A percentile compares a stretch with the other conserved stretches of the same genome.
These are phyloP conservation scores for Helotiales sp. DNA, from an alignment of 2,329 filamentous ascomycete species.

Conservation along the genomic window DNA sequence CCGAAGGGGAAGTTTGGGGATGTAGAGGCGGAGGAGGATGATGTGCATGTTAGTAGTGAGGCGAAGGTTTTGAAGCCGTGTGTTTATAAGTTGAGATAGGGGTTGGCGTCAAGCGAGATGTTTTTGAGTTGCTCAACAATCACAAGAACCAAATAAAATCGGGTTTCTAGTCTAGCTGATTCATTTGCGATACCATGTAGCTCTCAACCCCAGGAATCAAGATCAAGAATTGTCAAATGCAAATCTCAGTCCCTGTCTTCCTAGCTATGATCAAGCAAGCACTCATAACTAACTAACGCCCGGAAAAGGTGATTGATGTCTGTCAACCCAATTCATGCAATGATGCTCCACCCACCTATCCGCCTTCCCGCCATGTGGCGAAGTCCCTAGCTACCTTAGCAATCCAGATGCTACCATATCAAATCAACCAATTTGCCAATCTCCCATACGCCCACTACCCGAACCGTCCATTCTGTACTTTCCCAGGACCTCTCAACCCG, in stretches of 20 bases:
- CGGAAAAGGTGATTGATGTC: not conserved
- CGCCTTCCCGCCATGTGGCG: not conserved
- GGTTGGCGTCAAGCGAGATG: not conserved
- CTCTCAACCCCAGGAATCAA: not conserved
- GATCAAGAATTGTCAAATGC: not conserved
- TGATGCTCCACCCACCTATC: conserved; percentile 25
- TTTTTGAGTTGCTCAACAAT: not conserved
- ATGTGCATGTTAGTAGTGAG: conserved; percentile 68
- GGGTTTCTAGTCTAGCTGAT: not conserved
- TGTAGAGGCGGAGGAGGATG: conserved; percentile 67
- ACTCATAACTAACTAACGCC: not conserved
- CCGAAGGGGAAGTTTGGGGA: conserved; percentile 79
- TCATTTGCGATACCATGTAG: conserved; percentile 1
- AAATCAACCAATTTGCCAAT: not conserved
- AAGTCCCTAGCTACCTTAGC: not conserved
- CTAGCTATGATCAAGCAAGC: not conserved
- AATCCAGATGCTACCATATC: not conserved
- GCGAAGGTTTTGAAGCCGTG: conserved; percentile 82
- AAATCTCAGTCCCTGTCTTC: not conserved
- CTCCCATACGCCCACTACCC: conserved; percentile 20
- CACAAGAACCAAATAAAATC: not conserved
- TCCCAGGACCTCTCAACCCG: not conserved
- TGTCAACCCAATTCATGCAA: conserved; percentile 27
- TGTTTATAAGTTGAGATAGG: conserved; percentile 82
- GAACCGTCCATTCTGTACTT: not conserved